Evolutionary conservation across 495 filamentous ascomycete species (phyloP), one percentile per base, ranked within the genome.

Genomic region (Penicillium parvum): DNA sequence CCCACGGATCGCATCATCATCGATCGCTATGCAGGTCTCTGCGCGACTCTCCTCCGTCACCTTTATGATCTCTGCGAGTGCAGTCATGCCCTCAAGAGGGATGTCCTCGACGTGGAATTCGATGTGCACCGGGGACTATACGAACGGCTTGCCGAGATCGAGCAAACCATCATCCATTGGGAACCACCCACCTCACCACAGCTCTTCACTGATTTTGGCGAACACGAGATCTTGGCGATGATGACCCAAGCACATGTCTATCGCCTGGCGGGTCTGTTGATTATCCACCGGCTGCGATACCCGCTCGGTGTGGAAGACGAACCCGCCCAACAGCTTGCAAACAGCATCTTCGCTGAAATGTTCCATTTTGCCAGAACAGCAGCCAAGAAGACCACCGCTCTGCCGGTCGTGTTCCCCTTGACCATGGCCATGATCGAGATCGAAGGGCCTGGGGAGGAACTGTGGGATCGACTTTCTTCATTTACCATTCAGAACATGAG

Each of bases 221-320:
- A 44, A 28, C 26, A 53, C 29, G 62, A 65, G 20, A 42, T 60
- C 17, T 20, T 55, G 6, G 50, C 49, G 2, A 61, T 67, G 52
- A 41, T 55, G 17, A 55, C 60, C 4, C 64, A 68, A 47, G 62
- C 64, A 5, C 55, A 47, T 15, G 48, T 60, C 4, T 68, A 68
- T 44, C 54, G 62, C 2, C 37, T 59, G 3, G 63, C 57, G 1
- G 53, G 37, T 18, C 54, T 68, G 9, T 43, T 68, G 15, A 27
- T 64, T 11, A 53, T 64, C 32, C 64, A 68, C 23, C 58, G 60
- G 2, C 44, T 64, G 30, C 63, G 64, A 25, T 60, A 58, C 28
- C 51, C 60, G 7, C 44, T 66, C 0, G 58, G 58, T 10, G 32
- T 53, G 18, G 43, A 60, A 21, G 49, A 64, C 22, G 51, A 45